Percentiles rank a stretch among this genome's conserved stretches.
phyloP scores from a whole-genome alignment of 2,329 filamentous ascomycete genomes.

The Microsporum ferrugineum region DNA sequence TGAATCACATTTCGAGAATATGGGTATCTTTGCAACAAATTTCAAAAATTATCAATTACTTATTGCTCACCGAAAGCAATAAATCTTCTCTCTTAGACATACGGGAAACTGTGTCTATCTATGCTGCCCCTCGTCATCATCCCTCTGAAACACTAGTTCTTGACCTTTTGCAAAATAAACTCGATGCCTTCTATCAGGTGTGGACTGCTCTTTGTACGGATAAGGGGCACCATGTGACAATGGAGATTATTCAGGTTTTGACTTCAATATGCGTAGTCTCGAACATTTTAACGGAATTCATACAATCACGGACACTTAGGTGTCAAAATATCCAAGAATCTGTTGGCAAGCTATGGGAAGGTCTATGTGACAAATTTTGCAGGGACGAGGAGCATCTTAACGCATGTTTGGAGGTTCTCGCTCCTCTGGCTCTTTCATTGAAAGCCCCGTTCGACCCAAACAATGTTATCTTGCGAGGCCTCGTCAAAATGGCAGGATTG shows the following conservation, averaged over 20 bases:
- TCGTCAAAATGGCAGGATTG: constrained; percentile 21
- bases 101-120: constrained; percentile 13
- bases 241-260: constrained; percentile 41
- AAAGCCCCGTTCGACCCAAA: constrained; percentile 14
- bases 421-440: constrained; percentile 23
- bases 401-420: constrained; percentile 25
- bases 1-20: constrained; percentile 24
- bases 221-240: constrained; percentile 36
- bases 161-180: constrained; percentile 37
- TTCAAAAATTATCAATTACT: constrained; percentile 37
- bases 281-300: constrained; percentile 27
- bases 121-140: constrained; percentile 21
- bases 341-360: constrained; percentile 24
- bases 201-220: constrained; percentile 35
- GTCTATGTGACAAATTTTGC: constrained; percentile 25
- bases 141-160: constrained; percentile 30
- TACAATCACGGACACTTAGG: constrained; percentile 24
- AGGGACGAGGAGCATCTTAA: constrained; percentile 20
- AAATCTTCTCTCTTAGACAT: not conserved
- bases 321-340: constrained; percentile 21
- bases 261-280: constrained; percentile 38
- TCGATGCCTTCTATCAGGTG: constrained; percentile 34
- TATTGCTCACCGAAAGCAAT: constrained; percentile 32
- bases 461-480: constrained; percentile 16
- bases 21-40: constrained; percentile 34